Conservation (phyloP, 441 rosid species). For the Raphanus hybrid region DNA sequence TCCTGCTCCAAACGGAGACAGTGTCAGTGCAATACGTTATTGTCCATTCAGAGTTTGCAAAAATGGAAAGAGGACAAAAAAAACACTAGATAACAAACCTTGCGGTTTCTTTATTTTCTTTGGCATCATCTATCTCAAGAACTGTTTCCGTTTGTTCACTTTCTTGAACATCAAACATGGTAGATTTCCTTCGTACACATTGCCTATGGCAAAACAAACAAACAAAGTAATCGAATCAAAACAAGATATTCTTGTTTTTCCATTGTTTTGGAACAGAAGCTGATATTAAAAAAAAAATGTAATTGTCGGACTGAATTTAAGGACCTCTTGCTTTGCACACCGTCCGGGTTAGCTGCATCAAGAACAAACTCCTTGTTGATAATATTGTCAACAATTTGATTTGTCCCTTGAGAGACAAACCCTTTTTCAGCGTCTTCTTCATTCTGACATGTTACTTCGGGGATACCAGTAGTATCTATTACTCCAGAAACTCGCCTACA, state of each 20-base stretch:
- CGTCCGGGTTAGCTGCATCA: constrained; percentile 29
- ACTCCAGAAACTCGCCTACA: constrained; percentile 37
- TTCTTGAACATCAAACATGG: background rate
- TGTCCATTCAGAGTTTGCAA: background rate
- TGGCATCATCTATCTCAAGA: background rate
- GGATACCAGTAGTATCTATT: constrained; percentile 18
- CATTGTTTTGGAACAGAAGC: background rate
- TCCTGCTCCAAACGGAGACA: background rate
- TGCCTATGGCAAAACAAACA: background rate
- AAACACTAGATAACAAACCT: background rate
- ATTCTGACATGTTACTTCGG: constrained; percentile 27
- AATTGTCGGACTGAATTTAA: background rate
- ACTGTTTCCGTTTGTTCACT: background rate
- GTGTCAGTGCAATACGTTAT: background rate
- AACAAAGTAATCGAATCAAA: background rate
- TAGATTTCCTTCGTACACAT: constrained; percentile 4
- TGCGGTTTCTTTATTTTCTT: background rate
- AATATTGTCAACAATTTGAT: constrained; percentile 23
- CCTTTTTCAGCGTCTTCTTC: constrained; percentile 15
- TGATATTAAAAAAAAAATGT: background rate
- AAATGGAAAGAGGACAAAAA: background rate
- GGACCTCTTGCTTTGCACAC: constrained; percentile 40
- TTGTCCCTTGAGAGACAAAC: constrained; percentile 18
- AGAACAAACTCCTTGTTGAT: constrained; percentile 26
- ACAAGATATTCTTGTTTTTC: background rate